Conservation (phyloP, 495 filamentous ascomycete species). For the Penicillium cosmopolitanum region DNA sequence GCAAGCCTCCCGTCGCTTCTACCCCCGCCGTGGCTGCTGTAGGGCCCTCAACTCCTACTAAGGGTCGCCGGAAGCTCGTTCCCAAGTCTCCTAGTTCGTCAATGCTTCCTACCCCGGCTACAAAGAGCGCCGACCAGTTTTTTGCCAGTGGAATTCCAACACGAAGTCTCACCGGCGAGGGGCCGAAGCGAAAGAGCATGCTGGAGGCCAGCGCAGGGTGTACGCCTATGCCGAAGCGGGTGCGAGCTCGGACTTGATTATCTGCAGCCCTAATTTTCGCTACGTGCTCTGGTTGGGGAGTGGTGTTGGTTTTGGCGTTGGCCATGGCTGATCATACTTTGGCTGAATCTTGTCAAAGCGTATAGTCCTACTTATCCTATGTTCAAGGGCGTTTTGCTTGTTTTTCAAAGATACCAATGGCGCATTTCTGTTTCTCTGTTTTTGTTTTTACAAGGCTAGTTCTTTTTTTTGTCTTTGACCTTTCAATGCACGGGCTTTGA, state of each 20-base stretch:
- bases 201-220: slow-evolving; percentile 44
- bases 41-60: slow-evolving; percentile 32
- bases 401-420: slow-evolving; percentile 9
- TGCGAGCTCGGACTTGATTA: slow-evolving; percentile 40
- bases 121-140: slow-evolving; percentile 25
- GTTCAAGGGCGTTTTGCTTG: slow-evolving; percentile 5
- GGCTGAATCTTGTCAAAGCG: not conserved
- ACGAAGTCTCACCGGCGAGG: slow-evolving; percentile 22
- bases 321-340: not conserved
- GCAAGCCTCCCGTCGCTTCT: slow-evolving; percentile 24
- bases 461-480: not conserved
- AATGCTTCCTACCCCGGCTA: slow-evolving; percentile 21
- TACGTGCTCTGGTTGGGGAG: not conserved
- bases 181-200: slow-evolving; percentile 35
- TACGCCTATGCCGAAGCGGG: slow-evolving; percentile 44
- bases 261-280: not conserved
- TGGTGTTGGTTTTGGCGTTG: not conserved
- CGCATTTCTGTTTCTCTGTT: slow-evolving; percentile 1
- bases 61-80: slow-evolving; percentile 44
- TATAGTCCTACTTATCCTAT: slow-evolving; percentile 1
- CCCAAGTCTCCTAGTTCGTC: slow-evolving; percentile 42
- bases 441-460: not conserved
- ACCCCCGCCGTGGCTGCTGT: slow-evolving; percentile 10
- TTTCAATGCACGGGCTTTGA: not conserved
- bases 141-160: slow-evolving; percentile 32